Evolutionary conservation across 345 rosid genomes (phyloP).

Genomic region (Linum trigynum): DNA sequence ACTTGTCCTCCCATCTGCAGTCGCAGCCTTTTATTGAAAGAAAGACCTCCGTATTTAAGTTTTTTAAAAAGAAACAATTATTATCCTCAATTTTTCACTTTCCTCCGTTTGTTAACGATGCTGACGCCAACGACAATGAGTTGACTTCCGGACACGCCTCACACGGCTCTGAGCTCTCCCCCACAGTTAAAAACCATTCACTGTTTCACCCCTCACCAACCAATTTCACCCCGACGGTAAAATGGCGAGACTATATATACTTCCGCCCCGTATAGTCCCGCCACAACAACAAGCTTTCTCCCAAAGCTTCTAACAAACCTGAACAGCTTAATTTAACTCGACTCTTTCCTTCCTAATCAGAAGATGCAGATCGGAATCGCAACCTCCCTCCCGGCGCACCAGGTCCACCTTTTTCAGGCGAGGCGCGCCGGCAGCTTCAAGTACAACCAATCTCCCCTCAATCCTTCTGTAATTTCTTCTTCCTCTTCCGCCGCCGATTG

Average conservation of each 20-base stretch:
- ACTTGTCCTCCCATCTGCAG: background rate
- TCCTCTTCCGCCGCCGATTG: constrained; percentile 17
- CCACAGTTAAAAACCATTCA: background rate
- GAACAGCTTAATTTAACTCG: background rate
- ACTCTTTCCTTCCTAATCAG: background rate
- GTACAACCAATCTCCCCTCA: constrained; percentile 41
- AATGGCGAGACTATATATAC: constrained; percentile 9
- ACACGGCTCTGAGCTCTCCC: background rate
- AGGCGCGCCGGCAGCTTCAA: constrained; percentile 35
- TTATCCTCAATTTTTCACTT: background rate
- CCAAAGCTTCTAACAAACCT: background rate
- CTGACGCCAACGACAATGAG: background rate
- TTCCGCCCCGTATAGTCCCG: no score
- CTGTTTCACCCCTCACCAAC: background rate
- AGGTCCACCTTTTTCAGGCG: constrained; percentile 30
- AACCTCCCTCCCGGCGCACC: constrained; percentile 37
- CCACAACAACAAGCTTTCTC: background rate
- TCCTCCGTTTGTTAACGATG: background rate
- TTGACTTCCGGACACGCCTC: background rate
- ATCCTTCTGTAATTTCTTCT: constrained; percentile 18
- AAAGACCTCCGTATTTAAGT: no score
- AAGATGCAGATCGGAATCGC: constrained; percentile 44
- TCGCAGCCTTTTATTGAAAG: background rate
- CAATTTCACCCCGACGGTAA: background rate
- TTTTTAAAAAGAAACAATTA: no score